These are phyloP conservation scores for Leccinum subtestaceum DNA, from an alignment of 768 basidiomycete species.

Conservation along the genomic window DNA sequence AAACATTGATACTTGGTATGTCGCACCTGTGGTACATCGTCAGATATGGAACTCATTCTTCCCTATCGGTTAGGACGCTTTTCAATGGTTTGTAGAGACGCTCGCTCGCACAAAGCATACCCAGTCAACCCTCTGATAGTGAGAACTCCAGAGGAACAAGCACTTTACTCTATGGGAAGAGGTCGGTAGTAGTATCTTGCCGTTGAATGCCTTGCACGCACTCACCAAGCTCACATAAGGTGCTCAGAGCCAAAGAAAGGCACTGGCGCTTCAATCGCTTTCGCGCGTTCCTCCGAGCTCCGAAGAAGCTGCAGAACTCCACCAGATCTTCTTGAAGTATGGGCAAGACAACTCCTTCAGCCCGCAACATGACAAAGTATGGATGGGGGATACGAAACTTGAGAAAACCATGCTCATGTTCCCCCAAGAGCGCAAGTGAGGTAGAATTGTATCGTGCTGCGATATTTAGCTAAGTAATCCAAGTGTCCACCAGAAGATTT, in stretches of 20 bases:
- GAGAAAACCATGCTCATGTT: constrained; percentile 78
- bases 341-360: constrained; percentile 40
- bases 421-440: constrained; percentile 81
- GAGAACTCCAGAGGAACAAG: constrained; percentile 58
- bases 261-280: constrained; percentile 55
- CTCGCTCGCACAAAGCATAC: constrained; percentile 58
- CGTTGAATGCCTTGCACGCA: neutral
- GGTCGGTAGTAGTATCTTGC: constrained; percentile 37
- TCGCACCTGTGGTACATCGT: constrained; percentile 24
- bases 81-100: constrained; percentile 83
- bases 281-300: constrained; percentile 73
- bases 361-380: constrained; percentile 47
- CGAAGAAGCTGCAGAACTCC: constrained; percentile 63
- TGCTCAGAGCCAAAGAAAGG: constrained; percentile 57
- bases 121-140: constrained; percentile 62
- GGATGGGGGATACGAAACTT: constrained; percentile 71
- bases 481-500: constrained; percentile 80
- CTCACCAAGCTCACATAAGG: constrained; percentile 35
- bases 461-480: neutral
- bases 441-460: constrained; percentile 3
- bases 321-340: constrained; percentile 63
- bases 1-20: constrained; percentile 58
- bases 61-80: constrained; percentile 64
- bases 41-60: neutral
- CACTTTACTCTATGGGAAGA: constrained; percentile 64